phyloP scores from a whole-genome alignment of 2,329 filamentous ascomycete genomes.

The Claviceps pazoutovae region DNA sequence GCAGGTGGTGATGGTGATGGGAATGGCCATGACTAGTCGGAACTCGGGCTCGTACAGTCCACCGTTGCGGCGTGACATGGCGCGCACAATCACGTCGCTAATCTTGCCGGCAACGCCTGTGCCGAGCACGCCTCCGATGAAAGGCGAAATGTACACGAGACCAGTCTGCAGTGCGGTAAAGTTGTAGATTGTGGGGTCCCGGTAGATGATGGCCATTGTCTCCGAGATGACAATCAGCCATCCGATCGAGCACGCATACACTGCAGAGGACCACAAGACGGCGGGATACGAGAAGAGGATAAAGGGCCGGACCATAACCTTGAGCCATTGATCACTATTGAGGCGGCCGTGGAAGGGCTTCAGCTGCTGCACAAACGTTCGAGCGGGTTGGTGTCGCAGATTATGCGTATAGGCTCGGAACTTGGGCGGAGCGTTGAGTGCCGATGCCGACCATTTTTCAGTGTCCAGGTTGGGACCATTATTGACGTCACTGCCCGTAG shows the following conservation, averaged over 20 bases:
- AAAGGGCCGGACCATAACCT: slow-evolving; percentile 65
- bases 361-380: slow-evolving; percentile 62
- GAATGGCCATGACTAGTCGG: slow-evolving; percentile 72
- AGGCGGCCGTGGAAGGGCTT: slow-evolving; percentile 67
- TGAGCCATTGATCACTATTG: slow-evolving; percentile 63
- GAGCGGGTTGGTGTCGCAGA: slow-evolving; percentile 51
- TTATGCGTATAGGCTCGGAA: slow-evolving; percentile 52
- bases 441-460: slow-evolving; percentile 27
- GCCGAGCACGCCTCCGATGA: slow-evolving; percentile 78
- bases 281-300: slow-evolving; percentile 78
- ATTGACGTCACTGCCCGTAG: slow-evolving; percentile 11
- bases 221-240: slow-evolving; percentile 95
- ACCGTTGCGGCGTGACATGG: slow-evolving; percentile 74
- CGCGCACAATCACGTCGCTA: slow-evolving; percentile 71
- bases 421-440: slow-evolving; percentile 19
- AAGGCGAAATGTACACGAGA: slow-evolving; percentile 79
- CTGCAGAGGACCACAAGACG: slow-evolving; percentile 73
- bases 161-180: slow-evolving; percentile 73
- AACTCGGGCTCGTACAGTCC: slow-evolving; percentile 94
- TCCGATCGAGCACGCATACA: slow-evolving; percentile 79
- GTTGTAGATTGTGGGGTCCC: slow-evolving; percentile 54
- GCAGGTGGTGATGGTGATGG: slow-evolving; percentile 63
- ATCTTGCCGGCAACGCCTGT: slow-evolving; percentile 82
- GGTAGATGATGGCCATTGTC: slow-evolving; percentile 68
- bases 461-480: slow-evolving; percentile 23